A percentile compares a stretch with the other conserved stretches of the same genome.
Evolutionary conservation across 129 eudicot genomes (phyloP).

Genomic region (Centella asiatica): DNA sequence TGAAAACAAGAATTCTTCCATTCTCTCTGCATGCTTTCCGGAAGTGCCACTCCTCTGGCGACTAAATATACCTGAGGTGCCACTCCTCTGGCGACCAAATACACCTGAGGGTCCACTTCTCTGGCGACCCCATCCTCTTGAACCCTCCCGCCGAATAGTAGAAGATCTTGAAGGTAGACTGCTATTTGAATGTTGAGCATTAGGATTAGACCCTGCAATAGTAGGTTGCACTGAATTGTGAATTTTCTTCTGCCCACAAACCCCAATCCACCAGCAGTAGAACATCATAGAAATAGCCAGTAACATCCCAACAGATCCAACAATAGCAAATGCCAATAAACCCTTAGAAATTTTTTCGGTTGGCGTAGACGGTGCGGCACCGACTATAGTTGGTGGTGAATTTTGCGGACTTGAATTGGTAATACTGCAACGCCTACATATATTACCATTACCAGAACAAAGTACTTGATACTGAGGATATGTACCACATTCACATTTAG

Average conservation of each 20-base stretch:
- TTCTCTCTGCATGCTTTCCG: constrained; percentile 67
- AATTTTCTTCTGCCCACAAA: constrained; percentile 77
- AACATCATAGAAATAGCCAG: constrained; percentile 56
- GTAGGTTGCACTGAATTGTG: constrained; percentile 94
- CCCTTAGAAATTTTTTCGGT: constrained; percentile 48
- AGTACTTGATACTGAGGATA: constrained; percentile 57
- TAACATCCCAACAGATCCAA: constrained; percentile 76
- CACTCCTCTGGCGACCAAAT: constrained; percentile 50
- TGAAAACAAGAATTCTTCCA: constrained; percentile 70
- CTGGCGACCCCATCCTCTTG: constrained; percentile 71
- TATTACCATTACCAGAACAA: constrained; percentile 70
- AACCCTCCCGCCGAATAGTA: constrained; percentile 67
- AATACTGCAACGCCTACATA: constrained; percentile 65
- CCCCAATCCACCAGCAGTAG: constrained; percentile 75
- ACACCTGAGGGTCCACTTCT: constrained; percentile 57
- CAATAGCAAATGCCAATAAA: constrained; percentile 69
- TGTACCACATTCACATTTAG: constrained; percentile 51
- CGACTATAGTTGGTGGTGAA: constrained; percentile 21
- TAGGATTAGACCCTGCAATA: constrained; percentile 36
- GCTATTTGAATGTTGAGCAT: constrained; percentile 36
- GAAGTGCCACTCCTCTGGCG: constrained; percentile 81
- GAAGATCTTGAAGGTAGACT: constrained; percentile 72
- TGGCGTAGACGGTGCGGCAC: constrained; percentile 24
- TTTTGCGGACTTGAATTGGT: constrained; percentile 11
- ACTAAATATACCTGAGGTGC: constrained; percentile 35